Percentiles rank a stretch among this genome's conserved stretches.
Evolutionary conservation across 345 rosid species (phyloP).

Genomic region (Lenwebbia sp.): DNA sequence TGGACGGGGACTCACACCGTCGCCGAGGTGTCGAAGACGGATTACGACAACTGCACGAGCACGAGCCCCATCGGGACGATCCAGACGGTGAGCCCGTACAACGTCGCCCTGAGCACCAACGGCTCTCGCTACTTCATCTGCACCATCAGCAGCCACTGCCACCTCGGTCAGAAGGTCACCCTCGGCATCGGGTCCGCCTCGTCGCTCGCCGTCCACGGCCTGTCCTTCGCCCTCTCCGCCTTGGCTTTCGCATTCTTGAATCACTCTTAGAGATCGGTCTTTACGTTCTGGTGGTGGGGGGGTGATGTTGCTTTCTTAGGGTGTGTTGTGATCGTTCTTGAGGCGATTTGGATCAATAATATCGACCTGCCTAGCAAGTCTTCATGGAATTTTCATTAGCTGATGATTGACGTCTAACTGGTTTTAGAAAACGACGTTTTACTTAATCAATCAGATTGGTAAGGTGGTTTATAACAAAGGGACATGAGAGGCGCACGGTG

Average conservation of each 20-base stretch:
- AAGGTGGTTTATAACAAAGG: background rate
- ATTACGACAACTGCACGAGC: slow-evolving; percentile 12
- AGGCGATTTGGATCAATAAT: background rate
- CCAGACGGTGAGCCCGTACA: background rate
- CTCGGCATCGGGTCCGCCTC: slow-evolving; percentile 9
- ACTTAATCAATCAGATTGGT: background rate
- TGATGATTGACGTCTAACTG: background rate
- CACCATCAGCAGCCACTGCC: slow-evolving; percentile 9
- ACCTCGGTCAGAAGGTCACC: slow-evolving; percentile 16
- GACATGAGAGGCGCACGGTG: too few species aligned
- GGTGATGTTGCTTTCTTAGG: background rate
- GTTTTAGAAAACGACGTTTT: background rate
- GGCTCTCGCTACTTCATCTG: slow-evolving; percentile 8
- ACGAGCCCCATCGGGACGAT: background rate
- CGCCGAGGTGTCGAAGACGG: slow-evolving; percentile 4
- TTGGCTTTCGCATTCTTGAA: background rate
- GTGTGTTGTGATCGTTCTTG: background rate
- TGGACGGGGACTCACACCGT: slow-evolving; percentile 16
- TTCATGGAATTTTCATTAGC: background rate
- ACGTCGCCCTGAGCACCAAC: background rate
- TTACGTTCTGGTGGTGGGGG: background rate
- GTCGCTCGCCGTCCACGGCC: background rate
- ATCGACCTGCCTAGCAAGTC: background rate
- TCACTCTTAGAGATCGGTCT: background rate
- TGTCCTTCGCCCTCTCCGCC: background rate